Percentiles rank a stretch among this genome's conserved stretches.
These are phyloP conservation scores for Penicillium sp. DNA, from an alignment of 2,329 filamentous ascomycete genomes.

Conservation along the genomic window DNA sequence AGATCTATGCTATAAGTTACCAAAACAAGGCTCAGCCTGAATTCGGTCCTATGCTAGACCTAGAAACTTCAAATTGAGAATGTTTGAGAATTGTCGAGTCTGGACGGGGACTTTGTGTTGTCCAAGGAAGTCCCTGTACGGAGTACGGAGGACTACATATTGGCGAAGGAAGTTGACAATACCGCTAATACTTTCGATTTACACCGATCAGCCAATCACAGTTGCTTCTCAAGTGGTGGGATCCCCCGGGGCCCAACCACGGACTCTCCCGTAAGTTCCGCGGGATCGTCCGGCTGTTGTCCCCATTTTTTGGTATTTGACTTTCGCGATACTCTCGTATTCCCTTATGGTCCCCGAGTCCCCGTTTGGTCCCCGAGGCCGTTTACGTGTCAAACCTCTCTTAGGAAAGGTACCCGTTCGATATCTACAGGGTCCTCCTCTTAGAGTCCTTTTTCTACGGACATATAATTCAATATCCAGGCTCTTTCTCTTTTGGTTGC, in stretches of 20 bases:
- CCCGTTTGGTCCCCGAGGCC: conserved; percentile 14
- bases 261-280: conserved; percentile 16
- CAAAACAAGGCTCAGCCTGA: no score
- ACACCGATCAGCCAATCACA: conserved; percentile 14
- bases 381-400: conserved; percentile 35
- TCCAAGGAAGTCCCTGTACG: background rate
- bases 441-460: background rate
- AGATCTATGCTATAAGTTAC: background rate
- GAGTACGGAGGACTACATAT: no score
- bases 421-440: background rate
- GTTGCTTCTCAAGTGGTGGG: conserved; percentile 9
- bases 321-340: background rate
- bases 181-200: background rate
- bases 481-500: background rate
- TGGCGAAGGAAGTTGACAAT: background rate
- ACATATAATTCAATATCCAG: no score
- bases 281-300: conserved; percentile 13
- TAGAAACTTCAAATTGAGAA: background rate
- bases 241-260: conserved; percentile 9
- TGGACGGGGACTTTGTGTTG: background rate
- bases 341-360: conserved; percentile 10
- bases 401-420: conserved; percentile 23
- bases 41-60: background rate
- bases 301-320: conserved; percentile 1
- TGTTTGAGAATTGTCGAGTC: background rate